phyloP scores from a whole-genome alignment of 2,329 filamentous ascomycete genomes.

The Fusarium albosuccineum region DNA sequence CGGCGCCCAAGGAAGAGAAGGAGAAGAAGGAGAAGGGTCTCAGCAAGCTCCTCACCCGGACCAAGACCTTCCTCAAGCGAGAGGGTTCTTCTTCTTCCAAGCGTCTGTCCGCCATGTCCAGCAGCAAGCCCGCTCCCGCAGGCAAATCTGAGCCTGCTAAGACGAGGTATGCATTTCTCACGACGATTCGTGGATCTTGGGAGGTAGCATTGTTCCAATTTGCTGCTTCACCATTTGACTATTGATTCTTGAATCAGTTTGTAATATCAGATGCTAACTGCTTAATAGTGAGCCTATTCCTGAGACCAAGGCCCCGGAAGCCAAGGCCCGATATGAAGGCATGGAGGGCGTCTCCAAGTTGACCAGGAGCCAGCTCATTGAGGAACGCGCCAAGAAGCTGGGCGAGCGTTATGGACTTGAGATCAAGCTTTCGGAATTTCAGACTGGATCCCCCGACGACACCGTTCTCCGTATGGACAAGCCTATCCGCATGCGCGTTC shows the following conservation, averaged over 20 bases:
- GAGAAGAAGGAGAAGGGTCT: conserved; percentile 62
- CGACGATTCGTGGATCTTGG: background rate
- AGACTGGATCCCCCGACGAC: conserved; percentile 62
- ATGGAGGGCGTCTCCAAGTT: conserved; percentile 55
- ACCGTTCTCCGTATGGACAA: conserved; percentile 77
- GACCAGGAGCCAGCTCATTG: conserved; percentile 64
- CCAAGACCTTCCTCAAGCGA: conserved; percentile 63
- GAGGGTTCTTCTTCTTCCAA: conserved; percentile 50
- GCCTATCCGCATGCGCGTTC: conserved; percentile 81
- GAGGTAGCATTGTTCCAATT: background rate
- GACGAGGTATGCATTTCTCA: conserved; percentile 44
- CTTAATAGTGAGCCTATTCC: conserved; percentile 34
- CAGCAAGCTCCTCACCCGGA: conserved; percentile 61
- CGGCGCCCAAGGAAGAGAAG: conserved; percentile 50
- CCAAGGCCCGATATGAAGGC: conserved; percentile 46
- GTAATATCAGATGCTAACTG: conserved; percentile 17
- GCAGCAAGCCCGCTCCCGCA: conserved; percentile 33
- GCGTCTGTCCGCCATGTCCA: conserved; percentile 43
- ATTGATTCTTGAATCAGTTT: background rate
- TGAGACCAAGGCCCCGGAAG: conserved; percentile 41
- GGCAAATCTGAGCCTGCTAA: conserved; percentile 41
- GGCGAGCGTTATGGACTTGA: conserved; percentile 68
- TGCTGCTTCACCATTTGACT: background rate
- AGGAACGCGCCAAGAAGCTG: conserved; percentile 69
- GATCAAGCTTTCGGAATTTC: conserved; percentile 67